Conservation (phyloP, 257 asterid species). For the Verbascum thapsus region DNA sequence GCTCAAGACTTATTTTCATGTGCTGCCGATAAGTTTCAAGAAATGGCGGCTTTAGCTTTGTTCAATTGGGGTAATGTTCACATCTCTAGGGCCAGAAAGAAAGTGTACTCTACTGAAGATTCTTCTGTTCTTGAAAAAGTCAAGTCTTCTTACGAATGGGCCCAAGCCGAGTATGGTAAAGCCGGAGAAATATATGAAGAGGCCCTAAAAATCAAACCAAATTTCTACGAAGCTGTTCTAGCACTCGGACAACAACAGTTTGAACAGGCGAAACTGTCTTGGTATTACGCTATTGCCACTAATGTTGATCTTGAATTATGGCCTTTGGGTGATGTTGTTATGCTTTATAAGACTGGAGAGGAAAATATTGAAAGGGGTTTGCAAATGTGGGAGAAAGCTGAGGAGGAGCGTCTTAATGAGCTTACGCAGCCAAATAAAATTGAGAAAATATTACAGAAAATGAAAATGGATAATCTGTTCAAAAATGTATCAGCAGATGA, state of each 20-base stretch:
- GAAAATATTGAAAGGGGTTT: constrained; percentile 81
- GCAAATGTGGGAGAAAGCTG: constrained; percentile 78
- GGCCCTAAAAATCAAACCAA: constrained; percentile 65
- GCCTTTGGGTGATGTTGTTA: constrained; percentile 65
- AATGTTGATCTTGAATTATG: constrained; percentile 58
- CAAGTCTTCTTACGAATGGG: constrained; percentile 70
- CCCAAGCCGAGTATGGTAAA: constrained; percentile 58
- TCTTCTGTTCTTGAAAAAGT: constrained; percentile 49
- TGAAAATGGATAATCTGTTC: constrained; percentile 55
- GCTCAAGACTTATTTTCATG: constrained; percentile 63
- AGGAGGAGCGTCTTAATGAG: constrained; percentile 49
- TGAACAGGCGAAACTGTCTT: constrained; percentile 84
- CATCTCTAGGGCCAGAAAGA: constrained; percentile 79
- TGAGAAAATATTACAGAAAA: constrained; percentile 49
- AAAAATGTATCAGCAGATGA: constrained; percentile 64
- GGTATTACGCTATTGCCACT: constrained; percentile 71
- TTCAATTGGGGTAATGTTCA: constrained; percentile 87
- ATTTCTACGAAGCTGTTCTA: constrained; percentile 74
- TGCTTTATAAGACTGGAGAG: constrained; percentile 81
- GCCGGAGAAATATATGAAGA: constrained; percentile 76
- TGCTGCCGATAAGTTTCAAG: constrained; percentile 82
- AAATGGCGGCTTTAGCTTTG: constrained; percentile 82
- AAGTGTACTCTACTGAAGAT: constrained; percentile 57
- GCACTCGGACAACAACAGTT: constrained; percentile 86
- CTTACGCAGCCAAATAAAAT: constrained; percentile 43